Base-by-base conservation (phyloP, 202 grass and related monocot genomes). In the Hordeum pubiflorum region DNA sequence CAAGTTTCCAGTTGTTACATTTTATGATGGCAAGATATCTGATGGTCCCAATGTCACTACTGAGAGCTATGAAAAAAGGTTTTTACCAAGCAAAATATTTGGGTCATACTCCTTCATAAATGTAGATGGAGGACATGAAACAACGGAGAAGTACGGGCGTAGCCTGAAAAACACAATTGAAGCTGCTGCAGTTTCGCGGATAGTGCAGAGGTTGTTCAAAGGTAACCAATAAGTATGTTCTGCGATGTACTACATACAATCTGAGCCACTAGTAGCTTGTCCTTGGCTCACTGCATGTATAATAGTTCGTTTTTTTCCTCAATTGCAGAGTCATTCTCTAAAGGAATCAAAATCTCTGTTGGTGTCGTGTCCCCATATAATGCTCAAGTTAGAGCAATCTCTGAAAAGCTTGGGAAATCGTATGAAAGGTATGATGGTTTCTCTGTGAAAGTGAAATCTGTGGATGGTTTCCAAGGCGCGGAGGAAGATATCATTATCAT, bases 101-200 rank as follows among this genome's bases (percentile, higher is more conserved):
- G 85, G 87, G 23, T 41, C 83, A 0, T 92, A 89, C 70, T 92
- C 90, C 2, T 89, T 92, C 44, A 89, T 92, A 32, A 89, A 93
- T 78, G 81, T 90, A 15, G 79, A 72, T 7, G 32, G 56, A 9
- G 87, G 91, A 37, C 83, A 76, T 36, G 87, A 90, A 81, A 81
- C 38, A 33, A 70, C 44, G 22, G 87, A 90, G 26, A 71, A 43
- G 40, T 10, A 85, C 58, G 56, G 85, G 7, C 8, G 22, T 2
- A 83, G 85, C 69, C 17, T 55, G 6, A 80, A 88, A 74, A 93
- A 93, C 32, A 82, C 78, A 24, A 32, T 83, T 23, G 87, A 93
- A 82, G 68, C 75, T 62, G 73, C 85, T 55, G 82, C 75, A 23
- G 74, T 85, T 21, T 32, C 70, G n/a, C 15, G 84, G 44, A 82